Percentiles rank a stretch among this genome's conserved stretches.
Conservation (phyloP, 371 early-diverging fungal species). For the Mortierella polycephala region DNA sequence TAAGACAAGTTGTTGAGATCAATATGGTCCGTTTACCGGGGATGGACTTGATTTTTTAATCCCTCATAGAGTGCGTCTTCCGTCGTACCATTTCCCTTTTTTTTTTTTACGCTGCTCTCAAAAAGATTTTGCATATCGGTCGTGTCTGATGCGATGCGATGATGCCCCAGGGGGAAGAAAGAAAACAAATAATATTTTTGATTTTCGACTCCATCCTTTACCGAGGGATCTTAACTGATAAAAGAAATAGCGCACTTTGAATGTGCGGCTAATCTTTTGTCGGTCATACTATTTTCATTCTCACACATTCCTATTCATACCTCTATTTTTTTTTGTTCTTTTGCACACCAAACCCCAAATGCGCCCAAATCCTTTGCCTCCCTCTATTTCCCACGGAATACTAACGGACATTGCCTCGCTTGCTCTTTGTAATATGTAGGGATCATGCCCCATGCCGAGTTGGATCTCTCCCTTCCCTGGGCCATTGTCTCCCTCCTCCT, state of each 20-base stretch:
- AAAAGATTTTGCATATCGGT: not conserved
- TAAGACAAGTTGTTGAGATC: too few species aligned
- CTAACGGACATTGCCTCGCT: not conserved
- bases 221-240: too few species aligned
- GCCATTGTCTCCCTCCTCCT: constrained; percentile 39
- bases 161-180: not conserved
- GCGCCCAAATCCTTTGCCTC: too few species aligned
- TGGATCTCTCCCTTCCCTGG: constrained; percentile 47
- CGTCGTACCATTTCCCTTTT: not conserved
- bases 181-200: too few species aligned
- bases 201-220: too few species aligned
- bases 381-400: not conserved
- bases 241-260: not conserved
- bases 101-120: not conserved
- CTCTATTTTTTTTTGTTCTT: too few species aligned
- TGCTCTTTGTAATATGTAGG: constrained; percentile 14
- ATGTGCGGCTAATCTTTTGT: not conserved
- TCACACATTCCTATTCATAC: not conserved
- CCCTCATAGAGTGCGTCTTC: too few species aligned
- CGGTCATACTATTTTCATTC: not conserved
- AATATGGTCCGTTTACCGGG: too few species aligned
- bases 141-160: not conserved
- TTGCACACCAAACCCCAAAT: too few species aligned
- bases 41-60: too few species aligned
- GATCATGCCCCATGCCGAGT: constrained; percentile 53